Evolutionary conservation across 1,139 yeast species (phyloP).

Genomic region (Candida neerlandica): DNA sequence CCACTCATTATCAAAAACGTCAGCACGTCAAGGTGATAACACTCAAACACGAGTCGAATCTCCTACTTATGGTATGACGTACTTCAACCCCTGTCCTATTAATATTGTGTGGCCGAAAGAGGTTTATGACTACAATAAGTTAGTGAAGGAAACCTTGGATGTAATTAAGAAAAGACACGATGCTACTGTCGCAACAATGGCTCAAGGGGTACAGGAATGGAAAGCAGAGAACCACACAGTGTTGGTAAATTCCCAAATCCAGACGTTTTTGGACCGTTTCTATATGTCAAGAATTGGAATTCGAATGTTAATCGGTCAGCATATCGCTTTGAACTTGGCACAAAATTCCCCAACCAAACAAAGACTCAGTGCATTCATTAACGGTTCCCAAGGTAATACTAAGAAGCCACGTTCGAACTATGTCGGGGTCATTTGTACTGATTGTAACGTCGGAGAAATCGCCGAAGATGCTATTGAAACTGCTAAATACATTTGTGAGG

Average conservation of each 20-base stretch:
- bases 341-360: slow-evolving; percentile 53
- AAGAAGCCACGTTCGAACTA: slow-evolving; percentile 56
- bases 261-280: slow-evolving; percentile 77
- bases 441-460: slow-evolving; percentile 76
- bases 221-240: slow-evolving; percentile 55
- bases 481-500: slow-evolving; percentile 85
- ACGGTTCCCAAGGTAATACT: slow-evolving; percentile 26
- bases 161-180: slow-evolving; percentile 84
- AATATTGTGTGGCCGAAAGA: slow-evolving; percentile 70
- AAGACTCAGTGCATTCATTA: slow-evolving; percentile 36
- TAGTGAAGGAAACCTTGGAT: slow-evolving; percentile 65
- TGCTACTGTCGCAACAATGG: slow-evolving; percentile 91
- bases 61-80: slow-evolving; percentile 55
- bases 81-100: slow-evolving; percentile 60
- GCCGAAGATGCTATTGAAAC: slow-evolving; percentile 86
- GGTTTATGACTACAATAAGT: slow-evolving; percentile 69
- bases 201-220: slow-evolving; percentile 93
- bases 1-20: slow-evolving; percentile 7
- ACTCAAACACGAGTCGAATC: slow-evolving; percentile 24
- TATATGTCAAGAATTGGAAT: slow-evolving; percentile 89
- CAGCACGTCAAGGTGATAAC: slow-evolving; percentile 8
- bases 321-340: slow-evolving; percentile 74
- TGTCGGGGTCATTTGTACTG: slow-evolving; percentile 84
- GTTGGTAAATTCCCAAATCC: slow-evolving; percentile 63
- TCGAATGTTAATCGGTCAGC: slow-evolving; percentile 88